phyloP scores from a whole-genome alignment of 768 basidiomycete genomes.

The Termitomyces sp. region DNA sequence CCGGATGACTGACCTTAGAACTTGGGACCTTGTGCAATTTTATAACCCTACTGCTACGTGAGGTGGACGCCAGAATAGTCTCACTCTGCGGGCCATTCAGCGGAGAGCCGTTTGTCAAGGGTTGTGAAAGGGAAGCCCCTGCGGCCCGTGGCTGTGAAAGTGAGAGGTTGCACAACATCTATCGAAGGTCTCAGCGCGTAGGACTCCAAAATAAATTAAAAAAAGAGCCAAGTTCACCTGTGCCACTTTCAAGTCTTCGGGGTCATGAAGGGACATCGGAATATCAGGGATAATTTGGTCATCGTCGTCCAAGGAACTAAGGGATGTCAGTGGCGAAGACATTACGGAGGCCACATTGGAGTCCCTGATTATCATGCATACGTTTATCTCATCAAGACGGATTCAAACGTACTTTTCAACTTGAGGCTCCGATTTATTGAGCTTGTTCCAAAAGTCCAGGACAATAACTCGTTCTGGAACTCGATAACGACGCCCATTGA shows the following conservation, averaged over 20 bases:
- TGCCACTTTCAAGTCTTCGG: constrained; percentile 55
- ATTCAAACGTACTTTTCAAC: constrained; percentile 35
- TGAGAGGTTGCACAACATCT: constrained; percentile 40
- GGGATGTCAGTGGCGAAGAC: constrained; percentile 71
- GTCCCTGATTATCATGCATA: constrained; percentile 24
- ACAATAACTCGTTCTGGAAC: constrained; percentile 90
- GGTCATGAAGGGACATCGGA: constrained; percentile 24
- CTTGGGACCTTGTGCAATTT: constrained; percentile 9
- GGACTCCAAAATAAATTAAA: background rate
- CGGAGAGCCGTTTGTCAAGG: constrained; percentile 10
- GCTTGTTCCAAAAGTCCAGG: constrained; percentile 94
- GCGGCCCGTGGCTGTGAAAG: constrained; percentile 12
- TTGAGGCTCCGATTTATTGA: constrained; percentile 41
- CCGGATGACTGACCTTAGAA: constrained; percentile 12
- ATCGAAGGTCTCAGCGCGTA: background rate
- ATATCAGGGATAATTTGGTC: constrained; percentile 28
- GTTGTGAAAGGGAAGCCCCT: constrained; percentile 3
- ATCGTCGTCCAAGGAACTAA: constrained; percentile 71
- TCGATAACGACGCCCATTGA: constrained; percentile 86
- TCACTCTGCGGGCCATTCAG: constrained; percentile 28
- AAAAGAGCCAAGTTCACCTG: constrained; percentile 34
- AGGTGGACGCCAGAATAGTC: constrained; percentile 16
- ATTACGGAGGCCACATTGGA: constrained; percentile 41
- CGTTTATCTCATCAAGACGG: background rate
- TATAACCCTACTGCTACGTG: constrained; percentile 13